These are phyloP conservation scores for Curvularia hawaiiensis DNA, from an alignment of 2,329 filamentous ascomycete genomes.

Conservation along the genomic window DNA sequence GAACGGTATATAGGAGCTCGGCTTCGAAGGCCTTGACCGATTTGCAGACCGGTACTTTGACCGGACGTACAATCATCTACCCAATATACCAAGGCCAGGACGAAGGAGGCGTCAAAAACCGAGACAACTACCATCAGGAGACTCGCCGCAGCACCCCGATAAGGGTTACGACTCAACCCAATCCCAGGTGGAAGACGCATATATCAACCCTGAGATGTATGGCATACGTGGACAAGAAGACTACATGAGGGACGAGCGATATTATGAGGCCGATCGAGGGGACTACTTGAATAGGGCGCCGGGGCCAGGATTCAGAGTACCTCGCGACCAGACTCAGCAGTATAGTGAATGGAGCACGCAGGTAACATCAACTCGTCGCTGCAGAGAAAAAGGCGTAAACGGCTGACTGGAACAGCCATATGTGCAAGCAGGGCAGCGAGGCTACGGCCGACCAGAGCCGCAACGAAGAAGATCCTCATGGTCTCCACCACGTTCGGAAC, in stretches of 20 bases:
- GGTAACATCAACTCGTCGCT: constrained; percentile 21
- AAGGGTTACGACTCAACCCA: constrained; percentile 12
- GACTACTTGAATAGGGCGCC: constrained; percentile 19
- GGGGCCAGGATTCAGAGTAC: constrained; percentile 21
- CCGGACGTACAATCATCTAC: constrained; percentile 26
- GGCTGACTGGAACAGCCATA: constrained; percentile 14
- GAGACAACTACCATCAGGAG: background rate
- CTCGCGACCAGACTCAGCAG: constrained; percentile 20
- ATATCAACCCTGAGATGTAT: constrained; percentile 26
- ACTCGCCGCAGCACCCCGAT: constrained; percentile 8
- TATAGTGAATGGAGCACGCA: constrained; percentile 18
- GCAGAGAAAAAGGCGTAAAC: background rate
- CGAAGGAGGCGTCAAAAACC: constrained; percentile 15
- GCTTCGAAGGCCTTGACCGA: constrained; percentile 41
- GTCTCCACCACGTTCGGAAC: constrained; percentile 34
- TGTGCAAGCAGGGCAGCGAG: constrained; percentile 5
- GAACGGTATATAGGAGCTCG: constrained; percentile 37
- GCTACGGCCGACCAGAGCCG: constrained; percentile 22
- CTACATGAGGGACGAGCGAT: constrained; percentile 18
- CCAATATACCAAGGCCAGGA: constrained; percentile 16
- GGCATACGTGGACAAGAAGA: constrained; percentile 18
- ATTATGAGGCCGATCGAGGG: constrained; percentile 23
- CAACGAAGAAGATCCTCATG: constrained; percentile 34
- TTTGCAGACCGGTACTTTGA: constrained; percentile 40
- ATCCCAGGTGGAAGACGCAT: background rate